A percentile compares a stretch with the other conserved stretches of the same genome.
These are phyloP conservation scores for Nicotiana undulata DNA, from an alignment of 257 asterid species.

Conservation along the genomic window DNA sequence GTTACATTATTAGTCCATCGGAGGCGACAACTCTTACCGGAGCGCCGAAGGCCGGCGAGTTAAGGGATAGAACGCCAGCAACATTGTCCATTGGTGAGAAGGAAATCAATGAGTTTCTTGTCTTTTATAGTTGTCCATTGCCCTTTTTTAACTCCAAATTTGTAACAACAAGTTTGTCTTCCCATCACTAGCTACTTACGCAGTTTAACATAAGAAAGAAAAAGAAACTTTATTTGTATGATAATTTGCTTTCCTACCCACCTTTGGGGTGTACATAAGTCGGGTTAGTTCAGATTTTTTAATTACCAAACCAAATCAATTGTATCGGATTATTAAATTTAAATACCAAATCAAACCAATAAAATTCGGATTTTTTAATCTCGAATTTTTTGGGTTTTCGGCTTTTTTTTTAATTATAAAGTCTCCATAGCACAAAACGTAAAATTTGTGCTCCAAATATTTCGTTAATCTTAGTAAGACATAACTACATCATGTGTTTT, in stretches of 20 bases:
- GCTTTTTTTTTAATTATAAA: no score
- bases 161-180: conserved; percentile 94
- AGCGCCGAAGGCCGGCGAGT: conserved; percentile 91
- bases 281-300: no score
- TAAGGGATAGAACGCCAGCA: conserved; percentile 98
- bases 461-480: no score
- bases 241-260: conserved; percentile 44
- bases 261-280: no score
- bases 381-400: no score
- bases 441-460: no score
- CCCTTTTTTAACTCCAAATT: conserved; percentile 91
- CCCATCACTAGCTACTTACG: conserved; percentile 42
- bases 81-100: conserved; percentile 86
- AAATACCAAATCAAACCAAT: no score
- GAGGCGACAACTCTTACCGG: conserved; percentile 94
- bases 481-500: no score
- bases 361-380: no score
- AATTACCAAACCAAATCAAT: no score
- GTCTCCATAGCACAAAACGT: no score
- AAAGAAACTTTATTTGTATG: not conserved
- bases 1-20: conserved; percentile 99
- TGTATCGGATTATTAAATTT: no score
- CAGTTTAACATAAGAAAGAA: not conserved
- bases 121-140: conserved; percentile 99
- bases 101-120: conserved; percentile 70